These are phyloP conservation scores for Neurospora sp. DNA, from an alignment of 2,329 filamentous ascomycete genomes.

Conservation along the genomic window DNA sequence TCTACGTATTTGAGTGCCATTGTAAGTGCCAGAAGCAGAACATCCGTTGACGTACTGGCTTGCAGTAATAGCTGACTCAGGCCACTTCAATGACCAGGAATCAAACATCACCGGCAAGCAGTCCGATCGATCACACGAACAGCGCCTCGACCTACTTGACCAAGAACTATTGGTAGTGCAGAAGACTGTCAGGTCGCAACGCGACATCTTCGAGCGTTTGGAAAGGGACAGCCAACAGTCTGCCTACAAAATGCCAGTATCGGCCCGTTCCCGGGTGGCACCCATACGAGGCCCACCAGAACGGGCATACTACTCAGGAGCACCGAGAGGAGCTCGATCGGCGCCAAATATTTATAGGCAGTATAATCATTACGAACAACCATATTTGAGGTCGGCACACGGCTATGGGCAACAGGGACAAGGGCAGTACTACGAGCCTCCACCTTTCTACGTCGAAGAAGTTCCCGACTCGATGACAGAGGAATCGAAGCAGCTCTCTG, in stretches of 20 bases:
- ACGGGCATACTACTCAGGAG: background rate
- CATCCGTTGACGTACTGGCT: background rate
- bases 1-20: constrained; percentile 31
- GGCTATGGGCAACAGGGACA: background rate
- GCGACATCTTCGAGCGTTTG: constrained; percentile 21
- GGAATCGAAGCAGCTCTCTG: constrained; percentile 19
- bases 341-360: background rate
- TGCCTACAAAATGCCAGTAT: background rate
- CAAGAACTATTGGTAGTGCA: constrained; percentile 31
- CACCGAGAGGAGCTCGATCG: background rate
- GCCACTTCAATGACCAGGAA: constrained; percentile 20
- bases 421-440: background rate
- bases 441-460: background rate
- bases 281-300: background rate
- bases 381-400: background rate
- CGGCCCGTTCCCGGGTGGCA: background rate
- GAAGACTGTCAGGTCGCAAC: constrained; percentile 25
- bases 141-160: constrained; percentile 29
- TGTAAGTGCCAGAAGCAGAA: constrained; percentile 19
- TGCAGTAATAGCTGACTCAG: constrained; percentile 10
- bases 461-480: background rate
- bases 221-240: background rate
- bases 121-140: constrained; percentile 31
- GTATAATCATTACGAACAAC: background rate
- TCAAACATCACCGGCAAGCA: constrained; percentile 29